phyloP scores from a whole-genome alignment of 164 flowering plant genomes.

The Liquidambar formosana region DNA sequence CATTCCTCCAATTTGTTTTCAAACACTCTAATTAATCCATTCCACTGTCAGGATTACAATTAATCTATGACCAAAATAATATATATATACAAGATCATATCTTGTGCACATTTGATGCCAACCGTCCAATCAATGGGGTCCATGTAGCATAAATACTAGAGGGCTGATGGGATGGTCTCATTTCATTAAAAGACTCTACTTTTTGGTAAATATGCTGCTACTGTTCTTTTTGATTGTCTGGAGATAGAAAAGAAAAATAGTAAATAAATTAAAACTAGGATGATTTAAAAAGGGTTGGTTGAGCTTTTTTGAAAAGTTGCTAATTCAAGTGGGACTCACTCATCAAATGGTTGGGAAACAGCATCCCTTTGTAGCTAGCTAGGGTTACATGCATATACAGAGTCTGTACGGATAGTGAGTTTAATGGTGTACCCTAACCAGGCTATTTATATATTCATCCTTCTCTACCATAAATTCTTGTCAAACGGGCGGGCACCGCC shows the following conservation, averaged over 20 bases:
- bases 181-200: not conserved
- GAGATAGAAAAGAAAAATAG: too few relatives aligned
- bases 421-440: slow-evolving; percentile 2
- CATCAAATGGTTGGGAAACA: slow-evolving; percentile 2
- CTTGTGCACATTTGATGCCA: not conserved
- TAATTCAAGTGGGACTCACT: not conserved
- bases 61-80: too few relatives aligned
- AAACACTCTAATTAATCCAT: too few relatives aligned
- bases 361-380: slow-evolving; percentile 7
- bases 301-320: too few relatives aligned
- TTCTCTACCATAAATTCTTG: slow-evolving; percentile 29
- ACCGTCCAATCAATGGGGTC: not conserved
- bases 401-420: not conserved
- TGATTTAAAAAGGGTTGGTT: too few relatives aligned
- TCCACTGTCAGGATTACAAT: too few relatives aligned
- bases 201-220: not conserved
- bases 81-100: too few relatives aligned
- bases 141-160: not conserved
- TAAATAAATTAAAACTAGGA: too few relatives aligned
- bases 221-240: too few relatives aligned
- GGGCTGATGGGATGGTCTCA: not conserved
- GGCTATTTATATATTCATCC: slow-evolving; percentile 5
- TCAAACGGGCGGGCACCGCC: slow-evolving; percentile 16
- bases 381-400: too few relatives aligned
- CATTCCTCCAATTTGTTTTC: too few relatives aligned